Conservation (phyloP, 148 eudicot genomes). For the Rhododendron simsii region DNA sequence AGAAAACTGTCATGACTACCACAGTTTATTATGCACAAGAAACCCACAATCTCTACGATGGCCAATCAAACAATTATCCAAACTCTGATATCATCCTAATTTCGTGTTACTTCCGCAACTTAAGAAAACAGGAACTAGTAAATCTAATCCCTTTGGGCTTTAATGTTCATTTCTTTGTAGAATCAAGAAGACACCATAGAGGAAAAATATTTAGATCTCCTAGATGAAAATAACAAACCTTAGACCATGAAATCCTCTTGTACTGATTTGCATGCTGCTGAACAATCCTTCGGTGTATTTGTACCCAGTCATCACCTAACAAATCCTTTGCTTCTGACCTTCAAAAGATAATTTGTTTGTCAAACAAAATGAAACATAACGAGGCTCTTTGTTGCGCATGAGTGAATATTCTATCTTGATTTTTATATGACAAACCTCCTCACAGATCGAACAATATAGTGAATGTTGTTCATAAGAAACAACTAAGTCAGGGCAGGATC, state of each 20-base stretch:
- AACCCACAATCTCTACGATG: neutral
- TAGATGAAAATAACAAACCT: conserved; percentile 36
- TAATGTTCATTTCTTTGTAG: neutral
- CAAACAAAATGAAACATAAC: neutral
- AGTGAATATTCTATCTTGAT: neutral
- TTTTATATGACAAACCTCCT: conserved; percentile 50
- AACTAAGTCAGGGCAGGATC: conserved; percentile 79
- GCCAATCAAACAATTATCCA: neutral
- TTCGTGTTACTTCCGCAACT: neutral
- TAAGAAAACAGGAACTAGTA: neutral
- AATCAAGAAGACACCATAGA: neutral
- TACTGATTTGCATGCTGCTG: conserved; percentile 98
- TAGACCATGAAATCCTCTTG: conserved; percentile 92
- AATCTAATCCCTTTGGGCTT: neutral
- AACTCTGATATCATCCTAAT: neutral
- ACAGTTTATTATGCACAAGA: neutral
- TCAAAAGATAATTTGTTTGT: neutral
- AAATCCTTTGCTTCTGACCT: conserved; percentile 96
- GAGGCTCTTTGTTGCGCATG: neutral
- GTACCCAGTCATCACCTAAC: conserved; percentile 98
- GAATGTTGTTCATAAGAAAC: conserved; percentile 95
- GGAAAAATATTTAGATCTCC: neutral
- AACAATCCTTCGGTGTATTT: conserved; percentile 85
- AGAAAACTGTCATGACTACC: neutral
- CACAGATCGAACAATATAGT: conserved; percentile 92